Base-by-base conservation (phyloP, 305 asterid species). In the Caryopteris hybrid region DNA sequence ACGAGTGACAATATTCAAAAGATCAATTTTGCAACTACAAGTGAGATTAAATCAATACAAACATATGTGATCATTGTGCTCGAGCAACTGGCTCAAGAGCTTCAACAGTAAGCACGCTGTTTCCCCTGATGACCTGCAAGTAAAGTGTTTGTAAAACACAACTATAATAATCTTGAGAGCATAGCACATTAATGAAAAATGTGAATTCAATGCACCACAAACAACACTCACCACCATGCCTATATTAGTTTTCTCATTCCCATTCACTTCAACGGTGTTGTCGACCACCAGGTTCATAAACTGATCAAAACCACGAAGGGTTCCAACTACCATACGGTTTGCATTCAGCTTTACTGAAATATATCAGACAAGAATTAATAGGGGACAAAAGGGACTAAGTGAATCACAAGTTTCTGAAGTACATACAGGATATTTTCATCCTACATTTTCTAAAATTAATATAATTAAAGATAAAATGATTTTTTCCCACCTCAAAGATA, bases 291-390 rank as follows among this genome's bases (percentile, higher is more conserved):
- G 71, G 84, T 94, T 91, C 99, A 94, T 94, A 77, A 94, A 94
- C 82, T 94, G 98, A 74, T 94, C 99, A 47, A 94, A 94, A 3
- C 98, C 99, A 16, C 98, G 98, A 42, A 94, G 97, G 12, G 97
- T 89, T 20, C 99, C 98, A 61, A 88, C 79, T 45, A 94, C 98
- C 87, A 81, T 82, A 17, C 96, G 93, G 56, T 91, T 94, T 42
- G 98, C 98, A 72, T 94, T 94, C 59, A 94, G 78, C 85, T 94
- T 94, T 52, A 91, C 98, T 91, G 88, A 52, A 65, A 57, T 46
- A 74, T 21, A 55, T 4, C 8, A 38, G 3, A 36, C 1, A 31
- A 22, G 29, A 38, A 34, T 53, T 57, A n/a, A n/a, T n/a, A n/a
- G n/a, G n/a, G n/a, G n/a, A n/a, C n/a, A n/a, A n/a, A n/a, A n/a